Conservation (phyloP, 2,329 filamentous ascomycete genomes). For the Plenodomus biglobosus region DNA sequence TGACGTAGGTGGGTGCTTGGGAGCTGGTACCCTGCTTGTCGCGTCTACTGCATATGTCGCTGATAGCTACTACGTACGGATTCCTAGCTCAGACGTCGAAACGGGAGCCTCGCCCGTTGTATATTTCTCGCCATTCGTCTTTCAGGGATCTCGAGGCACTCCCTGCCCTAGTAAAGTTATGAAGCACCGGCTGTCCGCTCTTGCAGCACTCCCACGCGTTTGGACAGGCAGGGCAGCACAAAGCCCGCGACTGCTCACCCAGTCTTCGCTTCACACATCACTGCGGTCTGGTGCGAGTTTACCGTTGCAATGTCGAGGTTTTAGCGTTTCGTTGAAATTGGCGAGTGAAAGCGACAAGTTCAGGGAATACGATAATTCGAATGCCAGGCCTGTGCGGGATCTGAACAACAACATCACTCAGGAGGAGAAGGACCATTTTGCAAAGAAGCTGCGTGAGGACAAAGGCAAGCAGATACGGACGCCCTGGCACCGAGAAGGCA, state of each 20-base stretch:
- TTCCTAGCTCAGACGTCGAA: background rate
- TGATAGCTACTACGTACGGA: background rate
- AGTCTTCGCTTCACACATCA: background rate
- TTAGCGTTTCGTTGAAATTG: conserved; percentile 12
- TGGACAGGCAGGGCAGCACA: conserved; percentile 15
- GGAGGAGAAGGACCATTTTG: conserved; percentile 52
- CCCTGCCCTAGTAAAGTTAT: conserved; percentile 10
- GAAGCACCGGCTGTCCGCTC: conserved; percentile 35
- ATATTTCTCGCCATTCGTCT: conserved; percentile 4
- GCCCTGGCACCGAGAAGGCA: conserved; percentile 67
- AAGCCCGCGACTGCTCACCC: conserved; percentile 7
- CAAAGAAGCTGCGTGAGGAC: conserved; percentile 46
- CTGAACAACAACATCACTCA: conserved; percentile 49
- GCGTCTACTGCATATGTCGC: conserved; percentile 17
- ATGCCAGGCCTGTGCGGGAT: conserved; percentile 42
- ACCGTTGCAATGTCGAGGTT: conserved; percentile 1
- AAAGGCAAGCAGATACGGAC: conserved; percentile 61
- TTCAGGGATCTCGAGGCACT: background rate
- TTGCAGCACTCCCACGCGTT: conserved; percentile 23
- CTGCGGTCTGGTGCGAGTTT: background rate
- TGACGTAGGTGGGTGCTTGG: conserved; percentile 15
- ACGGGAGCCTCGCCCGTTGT: background rate
- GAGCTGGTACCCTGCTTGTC: conserved; percentile 15
- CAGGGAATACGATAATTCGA: conserved; percentile 34
- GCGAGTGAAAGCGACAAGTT: conserved; percentile 15